Percentiles rank a stretch among this genome's conserved stretches.
These are phyloP conservation scores for Monotropa hypopitys DNA, from an alignment of 179 eudicot genomes.

Conservation along the genomic window DNA sequence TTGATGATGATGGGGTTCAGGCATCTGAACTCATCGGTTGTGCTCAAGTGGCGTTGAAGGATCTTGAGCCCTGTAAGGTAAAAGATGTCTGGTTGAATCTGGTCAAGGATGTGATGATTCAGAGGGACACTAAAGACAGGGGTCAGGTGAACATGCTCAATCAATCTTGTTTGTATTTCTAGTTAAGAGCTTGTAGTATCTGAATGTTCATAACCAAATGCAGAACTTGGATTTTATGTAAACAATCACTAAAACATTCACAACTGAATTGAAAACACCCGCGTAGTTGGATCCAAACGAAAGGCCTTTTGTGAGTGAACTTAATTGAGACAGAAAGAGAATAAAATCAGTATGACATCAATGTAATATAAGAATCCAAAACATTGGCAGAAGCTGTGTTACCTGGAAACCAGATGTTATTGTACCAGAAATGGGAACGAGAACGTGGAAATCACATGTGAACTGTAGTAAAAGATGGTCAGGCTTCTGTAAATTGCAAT, in stretches of 20 bases:
- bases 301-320: background rate
- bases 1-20: constrained; percentile 56
- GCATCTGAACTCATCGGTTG: constrained; percentile 45
- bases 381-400: background rate
- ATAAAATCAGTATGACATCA: background rate
- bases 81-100: constrained; percentile 48
- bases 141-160: constrained; percentile 34
- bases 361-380: background rate
- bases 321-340: background rate
- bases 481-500: no score
- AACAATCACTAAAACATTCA: background rate
- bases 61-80: constrained; percentile 50
- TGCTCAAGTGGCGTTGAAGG: constrained; percentile 35
- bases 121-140: constrained; percentile 46
- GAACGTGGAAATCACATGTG: no score
- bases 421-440: no score
- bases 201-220: background rate
- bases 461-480: no score
- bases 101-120: constrained; percentile 47
- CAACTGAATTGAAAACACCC: background rate
- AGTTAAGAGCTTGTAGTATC: background rate
- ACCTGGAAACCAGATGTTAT: no score
- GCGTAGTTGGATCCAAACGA: background rate
- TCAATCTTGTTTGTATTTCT: background rate
- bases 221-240: background rate